phyloP scores from a whole-genome alignment of 2,329 filamentous ascomycete genomes.

The Diplodia scrobiculata region DNA sequence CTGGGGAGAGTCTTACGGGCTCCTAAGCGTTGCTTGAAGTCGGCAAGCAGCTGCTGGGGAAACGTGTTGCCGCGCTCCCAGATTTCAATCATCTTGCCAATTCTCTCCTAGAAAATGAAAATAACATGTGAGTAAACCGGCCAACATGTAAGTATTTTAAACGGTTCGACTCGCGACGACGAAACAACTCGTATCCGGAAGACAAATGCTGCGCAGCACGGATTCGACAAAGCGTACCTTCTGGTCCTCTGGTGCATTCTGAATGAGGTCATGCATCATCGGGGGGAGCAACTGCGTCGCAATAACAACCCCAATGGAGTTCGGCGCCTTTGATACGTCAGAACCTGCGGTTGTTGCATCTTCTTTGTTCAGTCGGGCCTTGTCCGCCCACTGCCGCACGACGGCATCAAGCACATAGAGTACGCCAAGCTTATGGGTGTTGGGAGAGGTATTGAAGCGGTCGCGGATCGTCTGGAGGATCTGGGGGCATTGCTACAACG shows the following conservation, averaged over 20 bases:
- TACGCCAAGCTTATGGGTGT: conserved; percentile 96
- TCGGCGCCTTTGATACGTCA: conserved; percentile 25
- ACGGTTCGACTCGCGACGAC: neutral
- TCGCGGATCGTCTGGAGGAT: conserved; percentile 96
- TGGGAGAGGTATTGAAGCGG: conserved; percentile 92
- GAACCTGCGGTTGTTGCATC: conserved; percentile 73
- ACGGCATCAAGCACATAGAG: conserved; percentile 99
- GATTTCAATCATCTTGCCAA: conserved; percentile 92
- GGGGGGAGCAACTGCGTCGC: conserved; percentile 90
- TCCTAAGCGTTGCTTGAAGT: conserved; percentile 66
- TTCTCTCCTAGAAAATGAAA: conserved; percentile 70
- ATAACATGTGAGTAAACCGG: conserved; percentile 20
- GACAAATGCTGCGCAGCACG: neutral
- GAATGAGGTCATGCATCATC: conserved; percentile 93
- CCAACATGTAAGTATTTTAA: neutral
- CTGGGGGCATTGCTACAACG: conserved; percentile 79
- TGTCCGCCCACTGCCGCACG: conserved; percentile 97
- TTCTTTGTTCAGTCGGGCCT: conserved; percentile 83
- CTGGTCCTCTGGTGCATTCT: conserved; percentile 85
- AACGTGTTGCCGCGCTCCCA: conserved; percentile 97
- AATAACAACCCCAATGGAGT: conserved; percentile 61
- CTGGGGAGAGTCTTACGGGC: conserved; percentile 21
- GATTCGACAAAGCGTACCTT: conserved; percentile 72
- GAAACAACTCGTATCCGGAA: neutral
- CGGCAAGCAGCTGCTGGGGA: conserved; percentile 73